A percentile compares a stretch with the other conserved stretches of the same genome.
Evolutionary conservation across 805 yeast genomes (phyloP).

Genomic region (Pichia thaimueangensis): DNA sequence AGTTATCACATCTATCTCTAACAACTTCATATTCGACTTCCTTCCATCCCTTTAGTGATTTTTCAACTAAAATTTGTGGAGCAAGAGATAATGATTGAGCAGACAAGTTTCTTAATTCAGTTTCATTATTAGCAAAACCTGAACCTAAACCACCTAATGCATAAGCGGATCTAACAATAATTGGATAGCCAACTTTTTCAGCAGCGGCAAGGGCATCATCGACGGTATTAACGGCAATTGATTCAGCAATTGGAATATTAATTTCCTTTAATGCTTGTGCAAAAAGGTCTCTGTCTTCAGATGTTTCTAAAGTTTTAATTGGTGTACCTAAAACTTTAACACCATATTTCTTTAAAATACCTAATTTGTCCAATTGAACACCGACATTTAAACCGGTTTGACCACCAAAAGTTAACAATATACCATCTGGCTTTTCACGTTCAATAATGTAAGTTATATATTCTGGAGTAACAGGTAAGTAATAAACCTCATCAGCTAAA

Average conservation of each 20-base stretch:
- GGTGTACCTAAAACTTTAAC: conserved; percentile 98
- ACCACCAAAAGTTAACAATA: conserved; percentile 94
- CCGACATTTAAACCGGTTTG: conserved; percentile 97
- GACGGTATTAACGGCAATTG: conserved; percentile 88
- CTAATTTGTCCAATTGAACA: conserved; percentile 90
- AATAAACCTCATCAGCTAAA: conserved; percentile 91
- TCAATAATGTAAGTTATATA: conserved; percentile 92
- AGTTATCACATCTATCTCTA: conserved; percentile 91
- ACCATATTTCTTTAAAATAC: conserved; percentile 82
- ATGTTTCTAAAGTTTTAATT: conserved; percentile 87
- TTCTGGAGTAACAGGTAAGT: conserved; percentile 94
- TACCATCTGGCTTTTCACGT: conserved; percentile 95
- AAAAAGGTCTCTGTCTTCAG: conserved; percentile 96
- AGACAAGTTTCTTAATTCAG: conserved; percentile 80
- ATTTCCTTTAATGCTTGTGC: conserved; percentile 94
- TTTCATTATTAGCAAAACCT: conserved; percentile 83
- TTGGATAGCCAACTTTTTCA: conserved; percentile 81
- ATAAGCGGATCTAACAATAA: conserved; percentile 94
- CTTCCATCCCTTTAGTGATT: conserved; percentile 97
- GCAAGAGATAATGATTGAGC: conserved; percentile 84
- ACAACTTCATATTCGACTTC: conserved; percentile 98
- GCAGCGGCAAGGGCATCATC: conserved; percentile 95
- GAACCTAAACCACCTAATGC: conserved; percentile 98
- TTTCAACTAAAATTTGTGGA: conserved; percentile 94
- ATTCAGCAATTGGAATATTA: conserved; percentile 93